Evolutionary conservation across 306 rosid genomes (phyloP).

Genomic region (Carpinus fangiana): DNA sequence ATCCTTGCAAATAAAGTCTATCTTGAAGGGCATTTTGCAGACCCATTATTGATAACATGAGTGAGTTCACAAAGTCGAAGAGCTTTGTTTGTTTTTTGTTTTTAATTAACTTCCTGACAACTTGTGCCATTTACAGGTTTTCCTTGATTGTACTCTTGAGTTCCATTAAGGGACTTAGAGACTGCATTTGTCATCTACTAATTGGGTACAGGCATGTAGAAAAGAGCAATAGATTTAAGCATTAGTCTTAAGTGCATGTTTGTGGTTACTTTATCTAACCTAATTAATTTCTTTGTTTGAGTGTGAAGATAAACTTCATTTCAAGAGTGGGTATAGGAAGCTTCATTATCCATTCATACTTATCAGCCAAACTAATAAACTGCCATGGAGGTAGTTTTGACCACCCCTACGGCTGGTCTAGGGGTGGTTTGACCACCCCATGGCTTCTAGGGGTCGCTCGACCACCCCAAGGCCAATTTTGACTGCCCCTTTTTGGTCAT

Average conservation of each 20-base stretch:
- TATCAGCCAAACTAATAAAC: neutral
- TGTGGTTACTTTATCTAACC: neutral
- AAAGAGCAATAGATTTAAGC: neutral
- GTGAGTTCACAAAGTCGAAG: constrained; percentile 2
- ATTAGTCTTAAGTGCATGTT: neutral
- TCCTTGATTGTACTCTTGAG: neutral
- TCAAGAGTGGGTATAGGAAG: neutral
- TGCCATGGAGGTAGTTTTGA: no score
- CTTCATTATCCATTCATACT: neutral
- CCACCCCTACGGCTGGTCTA: no score
- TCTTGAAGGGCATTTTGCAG: constrained; percentile 39
- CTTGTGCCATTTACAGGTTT: neutral
- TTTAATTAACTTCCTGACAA: neutral
- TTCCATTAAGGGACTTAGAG: neutral
- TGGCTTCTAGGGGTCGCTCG: no score
- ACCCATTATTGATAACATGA: constrained; percentile 31
- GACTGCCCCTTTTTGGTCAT: no score
- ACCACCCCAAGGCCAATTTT: no score
- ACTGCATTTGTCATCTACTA: neutral
- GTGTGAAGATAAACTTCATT: neutral
- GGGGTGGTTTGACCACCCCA: no score
- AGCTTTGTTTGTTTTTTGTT: neutral
- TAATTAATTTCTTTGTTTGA: neutral
- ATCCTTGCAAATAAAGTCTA: constrained; percentile 47
- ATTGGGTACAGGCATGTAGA: neutral